Evolutionary conservation across 345 rosid species (phyloP), one percentile per base, ranked within the genome.

Genomic region (Nasturtium officinale): DNA sequence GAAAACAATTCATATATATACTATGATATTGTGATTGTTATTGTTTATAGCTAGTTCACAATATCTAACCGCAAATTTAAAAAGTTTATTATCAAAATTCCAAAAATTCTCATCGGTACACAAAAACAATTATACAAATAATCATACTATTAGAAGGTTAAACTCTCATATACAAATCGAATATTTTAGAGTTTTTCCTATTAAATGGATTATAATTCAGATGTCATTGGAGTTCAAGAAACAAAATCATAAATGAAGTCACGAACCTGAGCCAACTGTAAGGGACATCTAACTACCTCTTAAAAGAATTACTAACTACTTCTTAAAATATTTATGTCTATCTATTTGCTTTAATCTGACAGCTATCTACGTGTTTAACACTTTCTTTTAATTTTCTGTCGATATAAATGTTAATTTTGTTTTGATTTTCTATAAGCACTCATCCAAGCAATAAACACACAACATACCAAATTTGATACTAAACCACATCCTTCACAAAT

Each of bases 171-270:
- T 4, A 40, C 45, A 40, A 12, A 12, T 40, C 45, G 6, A 40
- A 6, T 11, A 43, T 5, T 42, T 15, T 15, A 5, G 7, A 13
- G 1, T 0, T 11, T 37, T 11, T 1, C 46, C 16, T 4, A 42
- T 42, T 16, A 17, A 17, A 17, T 17, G 12, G 52, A 47, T 17
- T 53, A 15, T 53, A 26, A n/a, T 43, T 29, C 9, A n/a, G 54
- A 56, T 13, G 55, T 5, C 46, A 25, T 9, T n/a, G 2, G 65
- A 58, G 50, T 59, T 69, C 4, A 48, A 50, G 42, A 61, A 61
- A 37, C n/a, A 50, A 12, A 26, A 38, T 13, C 51, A 71, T 71
- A 61, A 71, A 71, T 71, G 61, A 38, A 17, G 52, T 71, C 68
- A 71, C 75, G 30, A 71, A 17, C 51, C 30, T 50, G 68, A 21